Base-by-base conservation (phyloP, 83 land plant genomes). In the Isoetes engelmannii region DNA sequence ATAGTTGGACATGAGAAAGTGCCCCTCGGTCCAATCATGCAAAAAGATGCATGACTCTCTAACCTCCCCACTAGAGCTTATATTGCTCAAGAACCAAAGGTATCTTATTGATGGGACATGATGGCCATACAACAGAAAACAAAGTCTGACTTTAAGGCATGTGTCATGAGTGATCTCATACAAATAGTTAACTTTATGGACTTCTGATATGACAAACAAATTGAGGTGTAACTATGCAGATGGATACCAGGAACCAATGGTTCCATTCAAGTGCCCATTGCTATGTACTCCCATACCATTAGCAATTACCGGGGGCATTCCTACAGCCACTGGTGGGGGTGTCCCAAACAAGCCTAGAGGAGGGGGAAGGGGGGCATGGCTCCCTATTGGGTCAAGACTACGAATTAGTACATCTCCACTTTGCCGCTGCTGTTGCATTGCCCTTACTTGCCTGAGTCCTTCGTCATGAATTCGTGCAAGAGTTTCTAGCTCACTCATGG, bases 381-480 rank as follows among this genome's bases (percentile, higher is more conserved):
- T 83, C 46, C 70, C 69, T 47, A 86, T 77, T 60, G 89, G 69
- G 64, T 79, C 78, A 44, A 76, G 53, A 61, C 71, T 80, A 67
- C 58, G 64, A 18, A 67, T 49, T 50, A 71, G 69, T 65, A 62
- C 82, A 49, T 76, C 80, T 51, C 77, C 72, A 20, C 79, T 82
- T 69, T 83, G 82, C 28, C 64, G 70, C 21, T 86, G 90, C 21
- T 72, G 80, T 54, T 90, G 99, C 46, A 94, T 59, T 7, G 86
- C 64, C 65, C 80, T 88, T 57, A 94, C 86, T 54, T 85, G 86
- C 69, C 88, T 61, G 5, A 94, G 89, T n/a, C 97, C 99, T 46
- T 94, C 99, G 18, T 94, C 97, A 50, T 94, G 99, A 19, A 94
- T 94, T 5, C 86, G 85, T 42, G 90, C 70, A 19, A 94, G 59